Conservation (phyloP, 2,329 filamentous ascomycete genomes). For the Colletotrichum orchidophilum region DNA sequence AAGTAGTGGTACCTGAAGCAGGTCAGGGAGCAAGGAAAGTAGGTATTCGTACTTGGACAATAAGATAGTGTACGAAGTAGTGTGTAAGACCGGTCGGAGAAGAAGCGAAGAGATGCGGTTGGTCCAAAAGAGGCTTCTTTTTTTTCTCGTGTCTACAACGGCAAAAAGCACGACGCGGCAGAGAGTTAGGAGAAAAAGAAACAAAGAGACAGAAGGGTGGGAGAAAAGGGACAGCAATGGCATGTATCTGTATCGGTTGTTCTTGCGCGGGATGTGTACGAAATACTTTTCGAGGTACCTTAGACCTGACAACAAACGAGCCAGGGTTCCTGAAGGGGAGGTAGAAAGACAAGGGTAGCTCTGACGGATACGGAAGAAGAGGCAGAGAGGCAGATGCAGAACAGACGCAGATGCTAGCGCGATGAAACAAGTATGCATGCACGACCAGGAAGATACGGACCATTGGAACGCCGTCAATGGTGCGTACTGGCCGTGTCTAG, state of each 20-base stretch:
- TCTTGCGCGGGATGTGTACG: slow-evolving; percentile 1
- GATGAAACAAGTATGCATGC: slow-evolving; percentile 33
- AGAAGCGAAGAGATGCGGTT: slow-evolving; percentile 11
- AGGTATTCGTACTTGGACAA: neutral
- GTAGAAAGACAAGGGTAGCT: neutral
- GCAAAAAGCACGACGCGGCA: neutral
- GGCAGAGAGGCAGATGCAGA: neutral
- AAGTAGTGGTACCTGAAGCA: slow-evolving; percentile 11
- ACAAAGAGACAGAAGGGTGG: slow-evolving; percentile 6
- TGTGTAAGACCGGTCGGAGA: neutral
- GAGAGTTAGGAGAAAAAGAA: slow-evolving; percentile 1
- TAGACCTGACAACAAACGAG: neutral
- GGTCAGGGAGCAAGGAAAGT: neutral
- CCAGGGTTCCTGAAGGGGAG: neutral
- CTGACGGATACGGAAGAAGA: neutral
- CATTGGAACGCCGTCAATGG: slow-evolving; percentile 28
- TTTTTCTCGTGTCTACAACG: slow-evolving; percentile 7
- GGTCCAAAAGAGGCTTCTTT: neutral
- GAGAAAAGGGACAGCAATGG: slow-evolving; percentile 30
- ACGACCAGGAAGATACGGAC: slow-evolving; percentile 12
- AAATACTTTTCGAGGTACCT: neutral
- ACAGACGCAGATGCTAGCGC: slow-evolving; percentile 21
- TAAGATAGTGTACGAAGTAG: neutral
- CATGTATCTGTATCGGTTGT: slow-evolving; percentile 24
- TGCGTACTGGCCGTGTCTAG: slow-evolving; percentile 13